Percentiles rank a stretch among this genome's conserved stretches.
These are phyloP conservation scores for Hippophae tibetana DNA, from an alignment of 306 rosid species.

Conservation along the genomic window DNA sequence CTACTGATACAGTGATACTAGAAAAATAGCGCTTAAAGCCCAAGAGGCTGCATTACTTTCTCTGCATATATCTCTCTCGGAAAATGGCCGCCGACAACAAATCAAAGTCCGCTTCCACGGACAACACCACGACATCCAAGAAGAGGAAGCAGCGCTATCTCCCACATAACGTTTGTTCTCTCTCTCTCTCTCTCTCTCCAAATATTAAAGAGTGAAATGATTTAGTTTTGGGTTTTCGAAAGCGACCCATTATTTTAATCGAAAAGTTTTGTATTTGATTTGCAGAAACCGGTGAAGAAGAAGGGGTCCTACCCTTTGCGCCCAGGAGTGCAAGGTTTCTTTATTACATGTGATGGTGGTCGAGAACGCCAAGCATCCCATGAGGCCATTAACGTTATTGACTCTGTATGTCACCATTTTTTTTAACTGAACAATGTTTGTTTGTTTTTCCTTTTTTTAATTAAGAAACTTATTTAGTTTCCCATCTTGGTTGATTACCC, in stretches of 20 bases:
- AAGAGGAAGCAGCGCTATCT: slow-evolving; percentile 73
- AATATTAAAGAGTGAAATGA: not conserved
- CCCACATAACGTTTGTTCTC: slow-evolving; percentile 54
- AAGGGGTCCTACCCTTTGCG: slow-evolving; percentile 77
- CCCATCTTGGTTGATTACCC: no score
- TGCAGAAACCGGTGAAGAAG: slow-evolving; percentile 76
- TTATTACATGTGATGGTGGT: slow-evolving; percentile 93
- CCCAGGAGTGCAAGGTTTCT: slow-evolving; percentile 89
- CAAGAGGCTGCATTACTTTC: no score
- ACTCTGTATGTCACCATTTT: slow-evolving; percentile 39
- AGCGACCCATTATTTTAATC: not conserved
- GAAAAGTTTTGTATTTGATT: not conserved
- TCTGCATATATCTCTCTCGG: not conserved
- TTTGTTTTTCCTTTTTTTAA: not conserved
- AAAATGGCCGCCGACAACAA: slow-evolving; percentile 50
- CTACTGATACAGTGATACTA: no score
- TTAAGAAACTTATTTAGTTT: not conserved
- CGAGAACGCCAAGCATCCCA: slow-evolving; percentile 85
- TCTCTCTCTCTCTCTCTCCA: slow-evolving; percentile 1
- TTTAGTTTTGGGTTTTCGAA: no score
- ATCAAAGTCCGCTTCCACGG: slow-evolving; percentile 17
- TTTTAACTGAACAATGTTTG: not conserved
- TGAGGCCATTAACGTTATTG: slow-evolving; percentile 82
- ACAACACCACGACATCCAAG: slow-evolving; percentile 29
- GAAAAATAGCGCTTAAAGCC: no score